phyloP scores from a whole-genome alignment of 441 rosid genomes.

The Populus hybrid region DNA sequence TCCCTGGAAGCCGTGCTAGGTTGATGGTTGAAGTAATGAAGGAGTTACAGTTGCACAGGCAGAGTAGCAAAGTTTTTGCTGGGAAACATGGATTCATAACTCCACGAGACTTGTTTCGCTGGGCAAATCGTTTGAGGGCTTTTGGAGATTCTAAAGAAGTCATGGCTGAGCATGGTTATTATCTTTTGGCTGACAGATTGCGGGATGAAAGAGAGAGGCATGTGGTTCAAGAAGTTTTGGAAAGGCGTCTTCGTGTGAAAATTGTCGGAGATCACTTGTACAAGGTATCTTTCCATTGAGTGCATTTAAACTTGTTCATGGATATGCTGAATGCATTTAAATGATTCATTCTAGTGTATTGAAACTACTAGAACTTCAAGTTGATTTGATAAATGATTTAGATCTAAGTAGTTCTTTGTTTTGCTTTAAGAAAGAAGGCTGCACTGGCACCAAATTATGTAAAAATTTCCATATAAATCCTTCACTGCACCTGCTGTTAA shows the following conservation, averaged over 20 bases:
- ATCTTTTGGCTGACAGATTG: constrained; percentile 91
- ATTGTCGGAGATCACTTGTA: constrained; percentile 68
- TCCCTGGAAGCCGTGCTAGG: constrained; percentile 75
- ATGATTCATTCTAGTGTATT: not conserved
- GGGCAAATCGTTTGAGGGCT: constrained; percentile 84
- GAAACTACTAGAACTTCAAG: not conserved
- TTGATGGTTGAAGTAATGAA: constrained; percentile 95
- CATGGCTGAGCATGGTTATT: constrained; percentile 93
- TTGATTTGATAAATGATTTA: not conserved
- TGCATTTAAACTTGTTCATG: constrained; percentile 1
- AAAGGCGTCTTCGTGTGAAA: constrained; percentile 60
- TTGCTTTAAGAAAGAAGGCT: not conserved
- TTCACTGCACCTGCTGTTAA: not conserved
- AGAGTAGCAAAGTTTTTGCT: constrained; percentile 95
- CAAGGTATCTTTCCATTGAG: constrained; percentile 44
- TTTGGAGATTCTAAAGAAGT: constrained; percentile 75
- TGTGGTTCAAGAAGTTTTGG: constrained; percentile 79
- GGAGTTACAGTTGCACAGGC: constrained; percentile 90
- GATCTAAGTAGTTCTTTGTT: not conserved
- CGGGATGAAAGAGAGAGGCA: constrained; percentile 82
- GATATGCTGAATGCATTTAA: not conserved
- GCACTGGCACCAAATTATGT: not conserved
- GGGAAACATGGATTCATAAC: constrained; percentile 99
- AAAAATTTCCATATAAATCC: not conserved
- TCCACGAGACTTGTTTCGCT: constrained; percentile 96